Base-by-base conservation (phyloP, 768 basidiomycete species). In the Tulasnella sp. region DNA sequence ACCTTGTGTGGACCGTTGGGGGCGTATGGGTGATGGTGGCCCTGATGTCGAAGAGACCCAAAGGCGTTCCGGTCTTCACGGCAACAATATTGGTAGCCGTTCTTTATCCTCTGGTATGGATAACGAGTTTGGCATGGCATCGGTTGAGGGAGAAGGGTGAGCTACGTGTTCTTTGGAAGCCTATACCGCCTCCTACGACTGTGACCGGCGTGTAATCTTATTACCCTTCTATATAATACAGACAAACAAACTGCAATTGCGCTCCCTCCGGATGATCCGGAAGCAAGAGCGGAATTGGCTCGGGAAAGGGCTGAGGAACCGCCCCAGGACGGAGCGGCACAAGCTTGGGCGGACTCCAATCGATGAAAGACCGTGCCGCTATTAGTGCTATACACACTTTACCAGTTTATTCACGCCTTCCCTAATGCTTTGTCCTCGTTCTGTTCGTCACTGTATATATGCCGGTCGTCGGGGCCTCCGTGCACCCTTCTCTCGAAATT, bases 1-100 rank as follows among this genome's bases (percentile, higher is more conserved):
- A 94, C 79, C 82, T 93, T 70, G 90, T 93, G 0, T 93, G 91
- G 91, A 89, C 89, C 42, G 85, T 90, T 17, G 90, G 90, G 0
- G 89, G 91, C 0, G 89, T 88, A 0, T 94, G 92, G 92, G 31
- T 39, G 7, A 86, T 91, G 29, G 89, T 89, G 77, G 84, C 90
- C 29, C 88, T 89, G 79, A 83, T 93, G 5, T 92, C 90, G 89
- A 82, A 83, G 3, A 80, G 84, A 36, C 91, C 90, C 0, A 93
- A 93, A 78, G 89, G 91, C 0, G 84, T 85, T 8, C 85, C 88
- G 2, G 88, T 94, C 17, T 88, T 88, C 79, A 91, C 89, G 15
- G 86, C 90, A 1, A 85, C 84, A 0, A 85, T 93, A 39, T 77
- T 87, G 36, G 93, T 91, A 82, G 92, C 91, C 0, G 85, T 85